phyloP scores from a whole-genome alignment of 2,329 filamentous ascomycete species.

The Helicocarpus griseus region DNA sequence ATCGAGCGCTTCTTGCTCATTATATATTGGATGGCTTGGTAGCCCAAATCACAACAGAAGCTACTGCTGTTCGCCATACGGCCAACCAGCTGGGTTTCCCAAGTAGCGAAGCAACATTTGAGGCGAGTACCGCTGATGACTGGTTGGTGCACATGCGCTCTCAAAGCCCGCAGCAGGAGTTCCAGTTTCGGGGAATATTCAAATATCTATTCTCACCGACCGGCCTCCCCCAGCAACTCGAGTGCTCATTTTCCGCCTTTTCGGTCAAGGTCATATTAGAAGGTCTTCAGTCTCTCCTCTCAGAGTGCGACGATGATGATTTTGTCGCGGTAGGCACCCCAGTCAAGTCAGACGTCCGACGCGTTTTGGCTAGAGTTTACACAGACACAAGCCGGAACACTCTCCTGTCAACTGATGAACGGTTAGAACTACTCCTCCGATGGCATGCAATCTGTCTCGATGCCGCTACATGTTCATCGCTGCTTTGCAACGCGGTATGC shows the following conservation, averaged over 20 bases:
- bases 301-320: constrained; percentile 31
- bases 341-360: constrained; percentile 28
- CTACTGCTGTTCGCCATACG: constrained; percentile 34
- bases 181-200: constrained; percentile 34
- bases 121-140: constrained; percentile 31
- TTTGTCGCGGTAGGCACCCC: constrained; percentile 31
- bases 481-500: constrained; percentile 32
- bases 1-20: constrained; percentile 35
- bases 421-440: constrained; percentile 32
- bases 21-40: constrained; percentile 38
- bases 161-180: constrained; percentile 22
- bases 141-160: constrained; percentile 31
- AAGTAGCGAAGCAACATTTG: constrained; percentile 32
- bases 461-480: constrained; percentile 31
- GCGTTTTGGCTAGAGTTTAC: constrained; percentile 32
- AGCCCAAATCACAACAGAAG: constrained; percentile 35
- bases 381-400: constrained; percentile 29
- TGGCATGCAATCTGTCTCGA: constrained; percentile 40
- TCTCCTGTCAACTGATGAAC: constrained; percentile 27
- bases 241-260: constrained; percentile 31
- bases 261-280: constrained; percentile 35
- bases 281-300: constrained; percentile 35
- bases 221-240: constrained; percentile 20
- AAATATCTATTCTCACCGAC: constrained; percentile 30
- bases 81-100: constrained; percentile 33